Evolutionary conservation across 305 asterid species (phyloP).

Genomic region (Solanum hybrid): DNA sequence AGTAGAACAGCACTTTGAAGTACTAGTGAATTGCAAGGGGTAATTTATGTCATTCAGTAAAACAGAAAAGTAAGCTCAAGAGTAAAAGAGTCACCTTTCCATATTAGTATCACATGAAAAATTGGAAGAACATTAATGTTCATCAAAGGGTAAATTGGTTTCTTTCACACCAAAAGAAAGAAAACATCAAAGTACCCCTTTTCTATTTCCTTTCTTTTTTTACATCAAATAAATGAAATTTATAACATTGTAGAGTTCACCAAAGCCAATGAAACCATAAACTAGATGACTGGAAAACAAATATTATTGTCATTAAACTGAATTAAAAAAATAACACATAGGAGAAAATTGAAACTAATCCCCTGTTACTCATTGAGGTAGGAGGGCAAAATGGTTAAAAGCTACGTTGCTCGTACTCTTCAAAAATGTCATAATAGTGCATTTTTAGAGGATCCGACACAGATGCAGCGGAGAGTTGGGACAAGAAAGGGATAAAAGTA

Average conservation of each 20-base stretch:
- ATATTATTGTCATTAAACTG: neutral
- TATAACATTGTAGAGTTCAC: neutral
- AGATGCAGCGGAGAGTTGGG: neutral
- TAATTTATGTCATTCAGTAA: neutral
- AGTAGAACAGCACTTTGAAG: neutral
- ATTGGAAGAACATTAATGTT: neutral
- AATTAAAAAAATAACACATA: neutral
- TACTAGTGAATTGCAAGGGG: neutral
- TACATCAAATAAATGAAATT: neutral
- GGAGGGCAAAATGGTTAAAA: neutral
- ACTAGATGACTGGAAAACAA: neutral
- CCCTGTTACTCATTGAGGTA: neutral
- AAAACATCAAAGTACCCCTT: neutral
- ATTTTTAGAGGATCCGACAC: neutral
- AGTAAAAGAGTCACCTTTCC: neutral
- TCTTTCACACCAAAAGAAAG: neutral
- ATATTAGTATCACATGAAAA: neutral
- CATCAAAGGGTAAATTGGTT: neutral
- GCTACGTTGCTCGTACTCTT: neutral
- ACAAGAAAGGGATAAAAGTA: neutral
- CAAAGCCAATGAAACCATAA: neutral
- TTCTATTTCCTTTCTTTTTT: neutral
- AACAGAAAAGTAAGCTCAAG: neutral
- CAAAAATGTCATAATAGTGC: neutral
- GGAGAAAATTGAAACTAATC: neutral